A percentile compares a stretch with the other conserved stretches of the same genome.
These are phyloP conservation scores for Oryza longistaminata DNA, from an alignment of 176 grass and related monocot genomes.

Conservation along the genomic window DNA sequence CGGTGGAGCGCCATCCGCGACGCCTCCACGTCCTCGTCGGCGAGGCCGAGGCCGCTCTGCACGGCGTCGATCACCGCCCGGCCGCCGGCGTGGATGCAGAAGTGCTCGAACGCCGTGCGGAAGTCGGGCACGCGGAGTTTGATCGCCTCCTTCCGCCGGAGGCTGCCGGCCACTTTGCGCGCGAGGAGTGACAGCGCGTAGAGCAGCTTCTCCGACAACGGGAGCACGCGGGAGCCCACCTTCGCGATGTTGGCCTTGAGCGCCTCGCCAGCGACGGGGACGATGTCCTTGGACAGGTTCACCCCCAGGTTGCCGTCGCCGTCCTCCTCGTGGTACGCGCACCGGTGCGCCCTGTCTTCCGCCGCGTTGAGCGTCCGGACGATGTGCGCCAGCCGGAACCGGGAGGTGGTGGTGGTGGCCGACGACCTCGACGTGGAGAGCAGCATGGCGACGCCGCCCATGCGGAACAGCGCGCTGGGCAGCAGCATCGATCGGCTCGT, in stretches of 20 bases:
- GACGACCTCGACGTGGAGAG: background rate
- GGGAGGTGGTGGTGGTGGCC: background rate
- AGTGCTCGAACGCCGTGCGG: conserved; percentile 62
- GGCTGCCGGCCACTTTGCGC: background rate
- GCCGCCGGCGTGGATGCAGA: conserved; percentile 83
- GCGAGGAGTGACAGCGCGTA: background rate
- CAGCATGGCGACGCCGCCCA: conserved; percentile 30
- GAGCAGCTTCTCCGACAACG: conserved; percentile 18
- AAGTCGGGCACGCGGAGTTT: conserved; percentile 49
- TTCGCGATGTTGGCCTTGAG: conserved; percentile 25
- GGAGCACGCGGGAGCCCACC: conserved; percentile 12
- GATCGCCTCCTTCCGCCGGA: background rate
- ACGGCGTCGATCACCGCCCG: conserved; percentile 62
- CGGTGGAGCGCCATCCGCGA: conserved; percentile 37
- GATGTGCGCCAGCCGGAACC: conserved; percentile 36
- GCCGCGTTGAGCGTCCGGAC: conserved; percentile 36
- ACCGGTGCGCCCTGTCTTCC: conserved; percentile 21
- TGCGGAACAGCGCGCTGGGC: conserved; percentile 30
- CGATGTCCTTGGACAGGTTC: conserved; percentile 29
- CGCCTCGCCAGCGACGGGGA: background rate
- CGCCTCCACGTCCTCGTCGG: conserved; percentile 29
- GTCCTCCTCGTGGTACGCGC: conserved; percentile 31
- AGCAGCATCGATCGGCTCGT: conserved; percentile 25
- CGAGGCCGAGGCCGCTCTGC: background rate
- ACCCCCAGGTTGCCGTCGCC: background rate